Conservation (phyloP, 2,329 filamentous ascomycete species). For the Colletotrichum abscissum region DNA sequence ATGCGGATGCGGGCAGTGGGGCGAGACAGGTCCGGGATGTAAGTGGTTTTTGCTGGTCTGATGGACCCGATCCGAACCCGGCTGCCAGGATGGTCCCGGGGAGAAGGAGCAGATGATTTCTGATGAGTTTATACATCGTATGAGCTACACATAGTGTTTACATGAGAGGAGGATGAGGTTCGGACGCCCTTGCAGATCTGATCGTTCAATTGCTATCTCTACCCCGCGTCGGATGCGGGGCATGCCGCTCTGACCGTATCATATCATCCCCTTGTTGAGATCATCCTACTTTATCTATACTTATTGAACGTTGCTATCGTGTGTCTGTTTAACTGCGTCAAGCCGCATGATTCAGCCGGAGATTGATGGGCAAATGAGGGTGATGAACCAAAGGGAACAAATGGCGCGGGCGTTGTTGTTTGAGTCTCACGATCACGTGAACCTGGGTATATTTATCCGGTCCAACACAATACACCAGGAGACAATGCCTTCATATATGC, state of each 20-base stretch:
- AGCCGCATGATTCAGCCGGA: too few species aligned
- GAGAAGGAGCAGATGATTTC: neutral
- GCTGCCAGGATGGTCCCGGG: neutral
- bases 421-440: too few species aligned
- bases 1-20: neutral
- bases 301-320: neutral
- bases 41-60: slow-evolving; percentile 7
- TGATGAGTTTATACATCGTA: neutral
- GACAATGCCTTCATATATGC: too few species aligned
- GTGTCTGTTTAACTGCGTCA: too few species aligned
- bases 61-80: neutral
- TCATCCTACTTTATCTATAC: neutral
- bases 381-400: too few species aligned
- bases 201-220: neutral
- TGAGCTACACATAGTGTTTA: neutral
- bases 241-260: neutral
- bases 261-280: neutral
- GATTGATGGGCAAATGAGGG: too few species aligned
- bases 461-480: too few species aligned
- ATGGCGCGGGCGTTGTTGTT: too few species aligned
- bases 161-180: neutral
- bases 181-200: neutral
- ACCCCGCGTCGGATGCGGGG: slow-evolving; percentile 12
- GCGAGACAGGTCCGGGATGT: slow-evolving; percentile 9
- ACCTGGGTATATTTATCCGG: too few species aligned